Evolutionary conservation across 176 grass and related monocot genomes (phyloP).

Genomic region (Eremochloa ophiuroides): DNA sequence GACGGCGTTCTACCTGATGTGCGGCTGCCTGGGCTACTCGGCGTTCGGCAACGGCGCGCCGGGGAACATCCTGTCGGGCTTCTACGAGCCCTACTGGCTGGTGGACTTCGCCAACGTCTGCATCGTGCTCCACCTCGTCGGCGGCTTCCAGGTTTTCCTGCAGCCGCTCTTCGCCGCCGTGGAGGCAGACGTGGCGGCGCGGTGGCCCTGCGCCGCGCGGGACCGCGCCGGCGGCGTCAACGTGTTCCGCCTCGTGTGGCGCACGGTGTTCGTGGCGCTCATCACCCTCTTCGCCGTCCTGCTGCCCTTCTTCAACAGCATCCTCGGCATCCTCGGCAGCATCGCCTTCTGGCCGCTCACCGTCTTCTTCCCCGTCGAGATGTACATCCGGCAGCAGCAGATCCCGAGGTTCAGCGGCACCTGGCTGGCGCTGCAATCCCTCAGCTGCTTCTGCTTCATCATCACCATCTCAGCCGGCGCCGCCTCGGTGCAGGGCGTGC

Average conservation of each 20-base stretch:
- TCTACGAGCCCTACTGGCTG: constrained; percentile 64
- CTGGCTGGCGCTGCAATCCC: constrained; percentile 43
- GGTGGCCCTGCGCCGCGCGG: constrained; percentile 1
- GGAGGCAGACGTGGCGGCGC: constrained; percentile 22
- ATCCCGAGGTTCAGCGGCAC: constrained; percentile 18
- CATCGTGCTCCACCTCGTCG: constrained; percentile 47
- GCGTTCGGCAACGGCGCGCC: constrained; percentile 51
- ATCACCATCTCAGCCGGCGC: constrained; percentile 49
- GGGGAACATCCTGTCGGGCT: constrained; percentile 64
- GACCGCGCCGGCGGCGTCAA: constrained; percentile 15
- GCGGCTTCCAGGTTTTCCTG: constrained; percentile 51
- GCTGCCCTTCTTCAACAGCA: constrained; percentile 72
- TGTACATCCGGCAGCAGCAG: constrained; percentile 42
- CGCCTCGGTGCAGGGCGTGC: constrained; percentile 61
- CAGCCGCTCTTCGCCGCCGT: constrained; percentile 53
- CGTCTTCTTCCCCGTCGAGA: constrained; percentile 60
- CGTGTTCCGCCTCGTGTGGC: constrained; percentile 42
- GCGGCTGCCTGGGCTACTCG: constrained; percentile 57
- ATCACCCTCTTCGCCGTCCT: constrained; percentile 43
- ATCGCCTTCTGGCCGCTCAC: constrained; percentile 72
- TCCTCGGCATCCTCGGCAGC: constrained; percentile 52
- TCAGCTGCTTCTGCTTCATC: constrained; percentile 79
- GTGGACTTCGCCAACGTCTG: constrained; percentile 54
- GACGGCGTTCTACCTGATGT: constrained; percentile 65
- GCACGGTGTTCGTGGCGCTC: constrained; percentile 39